These are phyloP conservation scores for Penicillium steckii DNA, from an alignment of 495 filamentous ascomycete genomes.

Conservation along the genomic window DNA sequence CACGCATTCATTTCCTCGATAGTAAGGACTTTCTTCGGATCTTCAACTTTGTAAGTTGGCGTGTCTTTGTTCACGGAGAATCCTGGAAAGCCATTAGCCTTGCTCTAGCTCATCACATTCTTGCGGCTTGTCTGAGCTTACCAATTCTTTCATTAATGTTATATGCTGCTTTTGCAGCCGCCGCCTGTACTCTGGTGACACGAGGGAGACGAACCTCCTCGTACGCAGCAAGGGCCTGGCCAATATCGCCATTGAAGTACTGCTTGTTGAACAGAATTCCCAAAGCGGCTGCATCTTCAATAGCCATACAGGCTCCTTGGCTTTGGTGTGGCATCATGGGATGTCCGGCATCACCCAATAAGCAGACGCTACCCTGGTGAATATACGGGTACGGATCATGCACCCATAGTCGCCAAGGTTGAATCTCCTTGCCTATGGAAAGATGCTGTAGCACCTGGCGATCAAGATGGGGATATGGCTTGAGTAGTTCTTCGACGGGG, in stretches of 20 bases:
- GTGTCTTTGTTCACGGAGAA: conserved; percentile 47
- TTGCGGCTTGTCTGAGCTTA: too few relatives aligned
- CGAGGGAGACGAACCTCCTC: conserved; percentile 44
- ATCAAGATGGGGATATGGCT: conserved; percentile 45
- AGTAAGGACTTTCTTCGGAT: conserved; percentile 48
- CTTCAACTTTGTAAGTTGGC: conserved; percentile 44
- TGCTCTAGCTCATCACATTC: too few relatives aligned
- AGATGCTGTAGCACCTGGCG: conserved; percentile 38
- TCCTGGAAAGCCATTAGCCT: conserved; percentile 20
- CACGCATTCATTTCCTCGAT: conserved; percentile 54
- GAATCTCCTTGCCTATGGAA: conserved; percentile 42
- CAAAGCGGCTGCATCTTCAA: conserved; percentile 50
- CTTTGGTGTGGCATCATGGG: conserved; percentile 55
- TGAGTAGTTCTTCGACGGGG: conserved; percentile 41
- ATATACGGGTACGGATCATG: conserved; percentile 47
- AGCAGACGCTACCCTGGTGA: conserved; percentile 30
- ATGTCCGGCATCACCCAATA: conserved; percentile 41
- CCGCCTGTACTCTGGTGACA: conserved; percentile 43
- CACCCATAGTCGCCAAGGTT: conserved; percentile 50
- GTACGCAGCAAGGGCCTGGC: conserved; percentile 38
- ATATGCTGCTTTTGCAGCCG: conserved; percentile 45
- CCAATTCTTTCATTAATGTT: conserved; percentile 53
- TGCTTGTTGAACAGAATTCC: conserved; percentile 45
- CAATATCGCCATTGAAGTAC: conserved; percentile 42
- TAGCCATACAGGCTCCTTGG: conserved; percentile 51